Base-by-base conservation (phyloP, 305 asterid genomes). In the Ruellia speciosa region DNA sequence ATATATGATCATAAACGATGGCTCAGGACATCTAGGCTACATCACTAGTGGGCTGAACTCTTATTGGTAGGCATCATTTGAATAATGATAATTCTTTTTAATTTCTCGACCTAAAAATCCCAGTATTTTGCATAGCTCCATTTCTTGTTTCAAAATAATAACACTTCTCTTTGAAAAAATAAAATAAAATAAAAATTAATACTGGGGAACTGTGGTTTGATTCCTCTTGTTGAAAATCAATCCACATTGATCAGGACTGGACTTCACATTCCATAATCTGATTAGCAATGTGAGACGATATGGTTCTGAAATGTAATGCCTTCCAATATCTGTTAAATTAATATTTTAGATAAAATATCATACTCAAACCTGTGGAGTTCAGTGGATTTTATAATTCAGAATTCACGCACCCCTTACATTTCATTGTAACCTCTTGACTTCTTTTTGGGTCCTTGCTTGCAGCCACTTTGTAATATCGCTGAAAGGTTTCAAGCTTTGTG, bases 401-500 rank as follows among this genome's bases (percentile, higher is more conserved):
- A 16, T 35, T 14, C 28, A 13, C 50, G 49, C 33, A 43, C 20
- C 59, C 16, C 6, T 14, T 39, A 20, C 40, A 51, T 43, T 53
- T 24, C 7, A 34, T 34, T 58, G 19, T 46, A 46, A 8, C 28
- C 9, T n/a, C 20, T 41, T 37, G 49, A 28, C 71, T 65, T 20
- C 52, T 18, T 34, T 59, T 58, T 46, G 59, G 58, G 52, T 52
- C 56, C 18, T 45, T 68, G 58, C 65, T 47, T 72, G 70, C 75
- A 86, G 93, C 93, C 95, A 60, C 68, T 83, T 49, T 85, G 88
- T 69, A 72, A 70, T 68, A 72, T 77, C 60, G 81, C 95, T 13
- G 95, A 86, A 81, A 81, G 87, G 74, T 86, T 86, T 69, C 79
- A 63, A 64, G 84, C 88, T 56, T 75, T 86, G 56, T 81, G 87